phyloP scores from a whole-genome alignment of 441 rosid species.

The Erodium moschatum region DNA sequence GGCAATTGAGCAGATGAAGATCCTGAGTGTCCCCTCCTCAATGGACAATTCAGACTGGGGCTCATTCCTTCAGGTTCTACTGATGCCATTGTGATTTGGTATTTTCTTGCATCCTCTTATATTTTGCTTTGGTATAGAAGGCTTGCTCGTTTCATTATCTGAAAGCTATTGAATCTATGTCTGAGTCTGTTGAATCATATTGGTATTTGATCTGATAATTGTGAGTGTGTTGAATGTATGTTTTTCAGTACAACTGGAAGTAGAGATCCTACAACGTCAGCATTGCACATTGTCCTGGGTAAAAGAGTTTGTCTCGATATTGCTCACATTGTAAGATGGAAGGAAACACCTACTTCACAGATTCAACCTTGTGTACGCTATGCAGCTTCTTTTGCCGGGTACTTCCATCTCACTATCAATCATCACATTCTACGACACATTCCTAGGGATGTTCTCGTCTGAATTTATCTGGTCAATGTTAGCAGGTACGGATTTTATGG shows the following conservation, averaged over 20 bases:
- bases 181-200: too few species aligned
- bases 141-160: too few species aligned
- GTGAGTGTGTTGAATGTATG: conserved; percentile 8
- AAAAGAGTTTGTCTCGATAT: conserved; percentile 65
- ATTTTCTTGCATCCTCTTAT: not conserved
- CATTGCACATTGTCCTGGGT: conserved; percentile 77
- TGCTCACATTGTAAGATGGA: conserved; percentile 96
- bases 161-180: too few species aligned
- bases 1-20: conserved; percentile 33
- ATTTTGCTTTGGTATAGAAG: too few species aligned
- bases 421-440: conserved; percentile 11
- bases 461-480: conserved; percentile 23
- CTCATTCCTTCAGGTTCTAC: conserved; percentile 92
- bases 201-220: conserved; percentile 12
- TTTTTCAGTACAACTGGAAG: conserved; percentile 79
- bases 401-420: conserved; percentile 27
- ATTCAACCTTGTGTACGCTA: conserved; percentile 77
- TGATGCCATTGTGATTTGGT: conserved; percentile 86
- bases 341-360: conserved; percentile 42
- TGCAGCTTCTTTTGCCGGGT: conserved; percentile 98
- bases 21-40: conserved; percentile 33
- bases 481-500: conserved; percentile 93
- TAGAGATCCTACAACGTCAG: conserved; percentile 85
- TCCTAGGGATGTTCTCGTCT: conserved; percentile 11
- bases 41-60: conserved; percentile 57